These are phyloP conservation scores for Diplogelasinospora grovesii DNA, from an alignment of 495 filamentous ascomycete species.

Conservation along the genomic window DNA sequence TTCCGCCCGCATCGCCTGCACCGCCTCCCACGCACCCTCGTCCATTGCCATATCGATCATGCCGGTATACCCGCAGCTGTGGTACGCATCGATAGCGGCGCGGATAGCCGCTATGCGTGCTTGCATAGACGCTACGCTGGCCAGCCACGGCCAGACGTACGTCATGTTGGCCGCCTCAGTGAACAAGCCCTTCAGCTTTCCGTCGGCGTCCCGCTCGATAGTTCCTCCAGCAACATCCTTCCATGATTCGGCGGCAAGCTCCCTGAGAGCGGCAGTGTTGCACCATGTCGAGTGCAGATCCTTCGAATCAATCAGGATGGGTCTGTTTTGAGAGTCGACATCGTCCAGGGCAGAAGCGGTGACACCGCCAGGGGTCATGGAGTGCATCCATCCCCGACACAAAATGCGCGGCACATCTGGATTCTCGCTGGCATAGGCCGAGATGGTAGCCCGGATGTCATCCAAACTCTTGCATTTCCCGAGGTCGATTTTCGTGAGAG, in stretches of 20 bases:
- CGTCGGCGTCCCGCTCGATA: constrained; percentile 47
- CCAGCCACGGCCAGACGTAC: constrained; percentile 54
- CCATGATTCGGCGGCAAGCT: constrained; percentile 42
- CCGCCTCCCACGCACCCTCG: constrained; percentile 50
- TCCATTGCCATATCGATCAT: constrained; percentile 69
- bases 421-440: constrained; percentile 41
- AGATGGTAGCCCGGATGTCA: constrained; percentile 48
- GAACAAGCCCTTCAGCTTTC: constrained; percentile 49
- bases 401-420: constrained; percentile 46
- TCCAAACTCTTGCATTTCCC: constrained; percentile 45
- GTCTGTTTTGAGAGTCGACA: constrained; percentile 46
- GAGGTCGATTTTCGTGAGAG: constrained; percentile 51
- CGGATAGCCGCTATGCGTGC: constrained; percentile 48
- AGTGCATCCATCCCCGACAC: constrained; percentile 57
- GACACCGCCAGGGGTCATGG: constrained; percentile 45
- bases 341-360: constrained; percentile 51
- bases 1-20: constrained; percentile 40
- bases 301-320: constrained; percentile 56
- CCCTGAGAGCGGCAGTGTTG: constrained; percentile 47
- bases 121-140: constrained; percentile 41
- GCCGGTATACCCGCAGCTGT: constrained; percentile 53
- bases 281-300: constrained; percentile 60
- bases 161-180: constrained; percentile 51
- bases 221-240: constrained; percentile 49
- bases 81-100: constrained; percentile 45